Conservation (phyloP, 768 basidiomycete species). For the Antrodiella citrinella region DNA sequence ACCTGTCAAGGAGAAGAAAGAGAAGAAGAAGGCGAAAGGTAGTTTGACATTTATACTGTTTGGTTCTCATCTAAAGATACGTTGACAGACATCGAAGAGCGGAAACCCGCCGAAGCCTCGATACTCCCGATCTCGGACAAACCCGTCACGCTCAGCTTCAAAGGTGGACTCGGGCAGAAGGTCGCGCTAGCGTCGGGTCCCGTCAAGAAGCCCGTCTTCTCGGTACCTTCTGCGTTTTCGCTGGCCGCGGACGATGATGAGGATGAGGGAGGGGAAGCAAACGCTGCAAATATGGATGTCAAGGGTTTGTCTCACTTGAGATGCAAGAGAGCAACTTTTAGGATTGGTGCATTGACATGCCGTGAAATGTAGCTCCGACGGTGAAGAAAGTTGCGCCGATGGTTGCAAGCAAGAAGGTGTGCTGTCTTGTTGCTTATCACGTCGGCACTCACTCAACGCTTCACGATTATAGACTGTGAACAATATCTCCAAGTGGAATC, state of each 20-base stretch:
- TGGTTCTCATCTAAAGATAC: too few relatives aligned
- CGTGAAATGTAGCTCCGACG: conserved; percentile 31
- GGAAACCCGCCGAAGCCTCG: conserved; percentile 47
- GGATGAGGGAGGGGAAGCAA: conserved; percentile 23
- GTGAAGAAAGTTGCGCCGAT: conserved; percentile 74
- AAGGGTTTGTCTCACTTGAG: conserved; percentile 40
- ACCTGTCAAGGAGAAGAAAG: conserved; percentile 53
- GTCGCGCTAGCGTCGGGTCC: conserved; percentile 10
- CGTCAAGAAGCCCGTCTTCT: conserved; percentile 25
- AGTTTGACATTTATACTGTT: background rate
- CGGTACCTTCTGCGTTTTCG: too few relatives aligned
- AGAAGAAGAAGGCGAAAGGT: conserved; percentile 52
- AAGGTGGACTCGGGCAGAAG: conserved; percentile 18
- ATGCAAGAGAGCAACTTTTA: conserved; percentile 16
- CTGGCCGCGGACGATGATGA: too few relatives aligned
- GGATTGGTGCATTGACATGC: conserved; percentile 22
- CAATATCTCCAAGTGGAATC: conserved; percentile 97
- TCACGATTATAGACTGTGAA: conserved; percentile 54
- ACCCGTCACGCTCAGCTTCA: conserved; percentile 73
- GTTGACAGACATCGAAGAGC: conserved; percentile 2
- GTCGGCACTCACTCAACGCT: conserved; percentile 1
- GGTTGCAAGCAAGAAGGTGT: conserved; percentile 80
- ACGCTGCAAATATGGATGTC: conserved; percentile 26
- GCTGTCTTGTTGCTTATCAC: background rate
- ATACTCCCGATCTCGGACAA: conserved; percentile 68